phyloP scores from a whole-genome alignment of 345 rosid species.

The Aquilaria malaccensis region DNA sequence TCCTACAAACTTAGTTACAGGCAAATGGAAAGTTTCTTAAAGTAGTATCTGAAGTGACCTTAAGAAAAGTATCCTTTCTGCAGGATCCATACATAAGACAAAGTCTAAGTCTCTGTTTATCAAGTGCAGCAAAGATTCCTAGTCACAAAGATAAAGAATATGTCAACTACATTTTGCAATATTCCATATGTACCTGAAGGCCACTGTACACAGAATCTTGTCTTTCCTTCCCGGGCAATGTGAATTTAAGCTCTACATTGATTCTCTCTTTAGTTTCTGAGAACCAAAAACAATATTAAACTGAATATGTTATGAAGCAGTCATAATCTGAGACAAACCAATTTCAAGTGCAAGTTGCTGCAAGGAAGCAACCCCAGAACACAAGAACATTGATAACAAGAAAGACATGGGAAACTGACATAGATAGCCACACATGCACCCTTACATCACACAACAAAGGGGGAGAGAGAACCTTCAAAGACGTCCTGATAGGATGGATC shows the following conservation, averaged over 20 bases:
- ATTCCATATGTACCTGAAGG: conserved; percentile 56
- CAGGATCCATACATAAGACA: too few species aligned
- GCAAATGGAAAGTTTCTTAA: too few species aligned
- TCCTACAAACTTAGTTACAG: too few species aligned
- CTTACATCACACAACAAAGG: background rate
- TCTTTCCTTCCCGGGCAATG: conserved; percentile 93
- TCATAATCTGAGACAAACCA: background rate
- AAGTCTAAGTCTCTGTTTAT: too few species aligned
- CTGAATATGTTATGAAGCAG: conserved; percentile 9
- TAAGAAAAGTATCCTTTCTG: too few species aligned
- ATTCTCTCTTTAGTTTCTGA: conserved; percentile 50
- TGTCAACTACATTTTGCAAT: background rate
- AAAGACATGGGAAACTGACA: background rate
- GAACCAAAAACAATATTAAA: conserved; percentile 11
- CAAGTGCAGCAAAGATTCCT: background rate
- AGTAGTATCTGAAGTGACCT: too few species aligned
- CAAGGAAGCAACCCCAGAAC: conserved; percentile 1
- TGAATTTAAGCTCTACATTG: conserved; percentile 56
- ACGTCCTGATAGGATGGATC: conserved; percentile 86
- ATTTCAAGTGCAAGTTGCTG: background rate
- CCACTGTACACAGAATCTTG: conserved; percentile 91
- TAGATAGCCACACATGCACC: background rate
- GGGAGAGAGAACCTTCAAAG: conserved; percentile 62
- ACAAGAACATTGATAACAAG: background rate
- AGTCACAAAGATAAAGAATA: background rate